Percentiles rank a stretch among this genome's conserved stretches.
Evolutionary conservation across 805 yeast genomes (phyloP).

Genomic region (Candida ovalis): DNA sequence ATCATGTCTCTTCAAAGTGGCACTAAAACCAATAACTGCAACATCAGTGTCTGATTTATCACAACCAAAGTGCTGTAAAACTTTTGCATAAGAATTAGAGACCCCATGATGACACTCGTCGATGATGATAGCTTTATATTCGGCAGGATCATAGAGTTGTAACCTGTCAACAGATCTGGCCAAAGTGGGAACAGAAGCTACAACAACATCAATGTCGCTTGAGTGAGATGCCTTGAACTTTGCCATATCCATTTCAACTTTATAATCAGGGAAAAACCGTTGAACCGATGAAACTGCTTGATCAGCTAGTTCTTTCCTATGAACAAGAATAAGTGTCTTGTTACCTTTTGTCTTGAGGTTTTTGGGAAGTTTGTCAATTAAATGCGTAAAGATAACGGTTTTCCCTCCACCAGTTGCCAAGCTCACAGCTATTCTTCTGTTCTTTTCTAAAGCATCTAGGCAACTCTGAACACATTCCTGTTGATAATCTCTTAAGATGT

Average conservation of each 20-base stretch:
- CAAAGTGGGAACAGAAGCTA: slow-evolving; percentile 76
- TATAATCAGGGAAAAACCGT: slow-evolving; percentile 43
- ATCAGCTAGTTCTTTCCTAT: slow-evolving; percentile 69
- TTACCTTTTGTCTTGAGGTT: slow-evolving; percentile 28
- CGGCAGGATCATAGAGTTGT: slow-evolving; percentile 47
- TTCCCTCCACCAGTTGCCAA: slow-evolving; percentile 96
- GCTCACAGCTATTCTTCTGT: slow-evolving; percentile 68
- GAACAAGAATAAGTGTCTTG: slow-evolving; percentile 65
- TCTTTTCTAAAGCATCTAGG: slow-evolving; percentile 38
- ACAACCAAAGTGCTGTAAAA: slow-evolving; percentile 59
- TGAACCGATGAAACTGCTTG: slow-evolving; percentile 60
- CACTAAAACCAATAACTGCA: slow-evolving; percentile 79
- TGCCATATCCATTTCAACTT: slow-evolving; percentile 71
- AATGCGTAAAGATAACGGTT: slow-evolving; percentile 68
- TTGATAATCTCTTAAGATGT: slow-evolving; percentile 48
- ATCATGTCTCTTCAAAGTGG: slow-evolving; percentile 81
- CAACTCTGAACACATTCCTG: slow-evolving; percentile 61
- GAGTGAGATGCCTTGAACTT: slow-evolving; percentile 35
- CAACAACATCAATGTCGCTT: slow-evolving; percentile 53
- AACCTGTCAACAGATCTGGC: slow-evolving; percentile 42
- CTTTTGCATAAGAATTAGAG: slow-evolving; percentile 58
- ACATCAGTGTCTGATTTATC: slow-evolving; percentile 37
- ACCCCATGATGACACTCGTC: slow-evolving; percentile 95
- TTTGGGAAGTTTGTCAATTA: slow-evolving; percentile 39
- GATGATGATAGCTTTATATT: slow-evolving; percentile 69